Conservation (phyloP, 1,284 basidiomycete species). For the Exobasidium rhododendri region DNA sequence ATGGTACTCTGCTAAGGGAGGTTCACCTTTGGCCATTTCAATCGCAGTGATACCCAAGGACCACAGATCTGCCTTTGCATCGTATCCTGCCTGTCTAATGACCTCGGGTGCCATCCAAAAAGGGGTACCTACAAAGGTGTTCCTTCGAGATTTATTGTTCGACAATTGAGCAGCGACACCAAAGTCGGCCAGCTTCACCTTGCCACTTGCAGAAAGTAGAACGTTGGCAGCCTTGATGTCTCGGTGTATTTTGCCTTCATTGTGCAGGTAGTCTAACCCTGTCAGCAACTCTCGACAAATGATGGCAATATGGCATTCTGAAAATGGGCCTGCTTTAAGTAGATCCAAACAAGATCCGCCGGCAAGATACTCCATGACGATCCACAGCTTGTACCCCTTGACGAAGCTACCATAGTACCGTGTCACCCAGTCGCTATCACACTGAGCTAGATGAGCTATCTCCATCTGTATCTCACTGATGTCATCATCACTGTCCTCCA, state of each 20-base stretch:
- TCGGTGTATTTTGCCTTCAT: slow-evolving; percentile 90
- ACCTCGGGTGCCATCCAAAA: slow-evolving; percentile 99
- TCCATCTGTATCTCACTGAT: slow-evolving; percentile 78
- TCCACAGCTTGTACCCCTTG: slow-evolving; percentile 95
- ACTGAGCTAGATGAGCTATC: slow-evolving; percentile 85
- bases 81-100: slow-evolving; percentile 82
- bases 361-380: slow-evolving; percentile 97
- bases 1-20: slow-evolving; percentile 58
- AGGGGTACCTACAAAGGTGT: slow-evolving; percentile 86
- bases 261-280: slow-evolving; percentile 93
- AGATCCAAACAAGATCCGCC: slow-evolving; percentile 97
- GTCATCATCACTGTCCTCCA: slow-evolving; percentile 57
- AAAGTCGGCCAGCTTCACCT: slow-evolving; percentile 95
- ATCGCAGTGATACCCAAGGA: slow-evolving; percentile 57
- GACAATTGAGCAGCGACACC: slow-evolving; percentile 86
- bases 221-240: slow-evolving; percentile 99
- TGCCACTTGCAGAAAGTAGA: slow-evolving; percentile 80
- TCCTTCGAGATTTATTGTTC: slow-evolving; percentile 73
- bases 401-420: slow-evolving; percentile 96
- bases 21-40: slow-evolving; percentile 58
- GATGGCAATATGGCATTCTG: slow-evolving; percentile 88
- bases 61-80: slow-evolving; percentile 58
- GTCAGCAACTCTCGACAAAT: slow-evolving; percentile 86
- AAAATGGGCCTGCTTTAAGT: slow-evolving; percentile 83
- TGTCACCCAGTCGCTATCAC: slow-evolving; percentile 88